These are phyloP conservation scores for Jamesozyma rosinii DNA, from an alignment of 805 yeast species.

Conservation along the genomic window DNA sequence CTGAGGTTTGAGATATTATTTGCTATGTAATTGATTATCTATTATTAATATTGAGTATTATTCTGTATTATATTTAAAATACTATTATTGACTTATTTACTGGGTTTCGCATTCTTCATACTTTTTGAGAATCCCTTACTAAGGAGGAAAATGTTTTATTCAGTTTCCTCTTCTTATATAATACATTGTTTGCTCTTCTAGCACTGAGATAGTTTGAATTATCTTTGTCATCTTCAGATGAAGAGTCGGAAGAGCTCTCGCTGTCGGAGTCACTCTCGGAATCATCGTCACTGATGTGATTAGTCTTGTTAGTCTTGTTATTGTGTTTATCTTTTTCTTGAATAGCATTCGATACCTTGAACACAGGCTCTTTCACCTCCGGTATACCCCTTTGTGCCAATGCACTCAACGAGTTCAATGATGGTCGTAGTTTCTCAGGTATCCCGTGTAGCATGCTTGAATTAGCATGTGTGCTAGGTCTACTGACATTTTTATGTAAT, in stretches of 20 bases:
- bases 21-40: background rate
- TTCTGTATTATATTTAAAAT: background rate
- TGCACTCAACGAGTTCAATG: conserved; percentile 44
- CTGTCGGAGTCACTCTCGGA: conserved; percentile 2
- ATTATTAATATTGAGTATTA: background rate
- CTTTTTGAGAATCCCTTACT: conserved; percentile 36
- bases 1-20: conserved; percentile 13
- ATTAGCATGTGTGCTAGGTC: background rate
- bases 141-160: conserved; percentile 35
- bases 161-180: conserved; percentile 26
- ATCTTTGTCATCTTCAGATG: conserved; percentile 13
- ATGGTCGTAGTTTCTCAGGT: conserved; percentile 26
- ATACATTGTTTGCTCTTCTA: conserved; percentile 33
- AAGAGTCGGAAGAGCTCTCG: conserved; percentile 3
- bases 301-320: background rate
- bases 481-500: background rate
- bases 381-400: conserved; percentile 52
- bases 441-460: conserved; percentile 8
- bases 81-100: background rate
- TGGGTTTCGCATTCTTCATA: background rate
- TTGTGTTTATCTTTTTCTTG: background rate
- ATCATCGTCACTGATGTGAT: background rate
- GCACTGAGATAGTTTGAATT: conserved; percentile 32
- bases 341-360: conserved; percentile 4
- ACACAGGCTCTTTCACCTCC: conserved; percentile 42